Evolutionary conservation across 1,139 yeast species (phyloP).

Genomic region (Hemisphaericaspora lyxosophila): DNA sequence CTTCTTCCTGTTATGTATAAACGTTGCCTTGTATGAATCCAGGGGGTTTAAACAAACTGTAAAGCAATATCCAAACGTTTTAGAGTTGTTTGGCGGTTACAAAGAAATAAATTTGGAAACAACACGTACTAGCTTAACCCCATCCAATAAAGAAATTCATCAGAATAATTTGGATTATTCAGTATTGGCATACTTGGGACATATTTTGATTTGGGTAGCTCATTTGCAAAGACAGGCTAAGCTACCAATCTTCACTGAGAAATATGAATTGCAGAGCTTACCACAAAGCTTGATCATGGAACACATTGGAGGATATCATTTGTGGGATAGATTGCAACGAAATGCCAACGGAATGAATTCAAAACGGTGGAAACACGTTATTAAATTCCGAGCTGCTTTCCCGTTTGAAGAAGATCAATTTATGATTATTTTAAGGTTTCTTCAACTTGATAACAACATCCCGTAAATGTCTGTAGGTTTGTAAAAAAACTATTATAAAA

Average conservation of each 20-base stretch:
- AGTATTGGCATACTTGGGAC: constrained; percentile 41
- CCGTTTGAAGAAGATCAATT: constrained; percentile 46
- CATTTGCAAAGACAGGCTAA: constrained; percentile 25
- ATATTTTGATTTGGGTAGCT: constrained; percentile 42
- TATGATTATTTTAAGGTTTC: constrained; percentile 38
- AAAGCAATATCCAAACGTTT: constrained; percentile 27
- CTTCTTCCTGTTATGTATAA: constrained; percentile 35
- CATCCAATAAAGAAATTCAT: constrained; percentile 35
- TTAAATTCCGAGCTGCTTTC: constrained; percentile 39
- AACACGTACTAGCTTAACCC: constrained; percentile 38
- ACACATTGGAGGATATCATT: constrained; percentile 42
- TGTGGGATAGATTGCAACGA: constrained; percentile 45
- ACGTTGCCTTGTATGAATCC: constrained; percentile 42
- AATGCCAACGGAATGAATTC: constrained; percentile 37
- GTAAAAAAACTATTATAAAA: no score
- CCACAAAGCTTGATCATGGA: constrained; percentile 21
- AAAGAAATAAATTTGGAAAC: constrained; percentile 36
- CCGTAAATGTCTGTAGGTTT: constrained; percentile 11
- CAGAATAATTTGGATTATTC: constrained; percentile 42
- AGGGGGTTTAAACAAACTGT: constrained; percentile 35
- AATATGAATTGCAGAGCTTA: constrained; percentile 20
- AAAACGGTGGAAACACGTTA: constrained; percentile 48
- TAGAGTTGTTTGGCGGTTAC: constrained; percentile 32
- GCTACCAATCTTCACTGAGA: constrained; percentile 18
- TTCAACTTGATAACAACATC: constrained; percentile 21